Conservation (phyloP, 306 rosid genomes). For the Quercus glauca region DNA sequence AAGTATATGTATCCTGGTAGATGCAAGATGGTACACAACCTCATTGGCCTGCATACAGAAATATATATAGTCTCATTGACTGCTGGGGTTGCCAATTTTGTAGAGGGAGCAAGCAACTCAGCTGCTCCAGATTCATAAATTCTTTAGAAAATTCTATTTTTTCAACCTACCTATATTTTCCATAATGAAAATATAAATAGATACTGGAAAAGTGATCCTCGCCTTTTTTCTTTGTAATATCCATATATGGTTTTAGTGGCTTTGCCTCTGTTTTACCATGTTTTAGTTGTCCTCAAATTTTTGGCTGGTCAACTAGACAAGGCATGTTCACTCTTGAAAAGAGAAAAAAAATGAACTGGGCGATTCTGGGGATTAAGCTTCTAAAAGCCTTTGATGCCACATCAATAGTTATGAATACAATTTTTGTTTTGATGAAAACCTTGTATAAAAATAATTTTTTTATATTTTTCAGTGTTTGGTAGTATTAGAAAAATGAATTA, state of each 20-base stretch:
- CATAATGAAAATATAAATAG: slow-evolving; percentile 3
- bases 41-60: background rate
- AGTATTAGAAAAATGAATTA: no score
- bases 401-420: no score
- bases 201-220: background rate
- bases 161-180: background rate
- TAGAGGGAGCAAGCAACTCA: slow-evolving; percentile 65
- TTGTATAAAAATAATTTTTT: no score
- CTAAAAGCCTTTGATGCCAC: no score
- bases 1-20: background rate
- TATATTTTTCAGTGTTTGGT: no score
- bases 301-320: background rate
- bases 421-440: no score
- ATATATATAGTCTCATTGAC: background rate
- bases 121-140: slow-evolving; percentile 42
- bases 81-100: slow-evolving; percentile 41
- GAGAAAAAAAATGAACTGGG: background rate
- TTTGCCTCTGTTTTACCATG: background rate
- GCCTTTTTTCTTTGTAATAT: background rate
- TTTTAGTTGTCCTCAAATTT: background rate
- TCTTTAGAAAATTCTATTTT: slow-evolving; percentile 4
- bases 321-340: background rate
- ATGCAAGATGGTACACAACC: background rate
- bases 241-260: background rate
- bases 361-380: no score